Conservation (phyloP, 345 rosid genomes). For the Raphanus sativus region DNA sequence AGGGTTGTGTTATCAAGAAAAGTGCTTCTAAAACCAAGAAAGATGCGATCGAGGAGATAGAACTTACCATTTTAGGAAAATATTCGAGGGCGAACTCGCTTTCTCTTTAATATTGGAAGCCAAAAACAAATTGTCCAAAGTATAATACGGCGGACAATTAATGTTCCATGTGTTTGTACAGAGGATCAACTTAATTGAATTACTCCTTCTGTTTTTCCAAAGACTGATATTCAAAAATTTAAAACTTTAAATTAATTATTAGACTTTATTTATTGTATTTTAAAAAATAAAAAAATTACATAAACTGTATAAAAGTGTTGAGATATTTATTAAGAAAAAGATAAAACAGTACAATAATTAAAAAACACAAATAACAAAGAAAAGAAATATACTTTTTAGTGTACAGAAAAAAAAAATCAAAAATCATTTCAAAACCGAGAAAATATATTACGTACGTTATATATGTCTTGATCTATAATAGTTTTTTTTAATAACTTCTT, state of each 20-base stretch:
- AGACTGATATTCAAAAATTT: background rate
- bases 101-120: background rate
- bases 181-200: background rate
- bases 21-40: background rate
- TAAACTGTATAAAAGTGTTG: too few species aligned
- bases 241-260: background rate
- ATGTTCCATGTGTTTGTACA: slow-evolving; percentile 7
- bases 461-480: too few species aligned
- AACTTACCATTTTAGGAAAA: slow-evolving; percentile 24
- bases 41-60: slow-evolving; percentile 21
- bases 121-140: background rate
- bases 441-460: background rate
- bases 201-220: too few species aligned
- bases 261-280: too few species aligned
- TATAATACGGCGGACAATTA: background rate
- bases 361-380: too few species aligned
- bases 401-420: background rate
- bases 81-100: slow-evolving; percentile 2
- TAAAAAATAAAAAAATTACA: too few species aligned
- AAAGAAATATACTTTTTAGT: background rate
- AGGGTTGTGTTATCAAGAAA: slow-evolving; percentile 6
- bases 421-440: too few species aligned
- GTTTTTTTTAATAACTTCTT: too few species aligned
- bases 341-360: too few species aligned
- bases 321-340: too few species aligned